Evolutionary conservation across 768 basidiomycete species (phyloP), one percentile per base, ranked within the genome.

Genomic region (Boletus coccyginus): DNA sequence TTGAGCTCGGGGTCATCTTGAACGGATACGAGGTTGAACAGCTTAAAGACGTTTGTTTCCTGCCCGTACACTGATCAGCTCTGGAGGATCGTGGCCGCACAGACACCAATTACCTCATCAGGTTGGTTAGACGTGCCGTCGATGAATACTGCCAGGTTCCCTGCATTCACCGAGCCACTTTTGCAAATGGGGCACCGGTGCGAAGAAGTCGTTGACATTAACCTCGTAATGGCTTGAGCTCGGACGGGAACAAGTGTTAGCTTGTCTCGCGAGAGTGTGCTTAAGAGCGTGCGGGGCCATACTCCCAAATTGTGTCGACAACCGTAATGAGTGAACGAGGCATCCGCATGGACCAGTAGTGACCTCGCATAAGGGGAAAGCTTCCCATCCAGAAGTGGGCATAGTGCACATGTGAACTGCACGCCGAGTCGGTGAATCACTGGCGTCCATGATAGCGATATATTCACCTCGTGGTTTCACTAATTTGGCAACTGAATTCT

Each of bases 51-150:
- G 42, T 73, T 71, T 10, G 74, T 70, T 46, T 70, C 65, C 74
- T 75, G 44, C 10, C 6, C 3, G 7, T 1, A 24, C 6, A 29
- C 6, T 6, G 3, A 21, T 50, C 16, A 49, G n/a, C 17, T 17
- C 5, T 13, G 10, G 17, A n/a, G 33, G 21, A 17, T 13, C 2
- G 6, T 32, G 12, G 10, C n/a, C n/a, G n/a, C 4, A 16, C 11
- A 7, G 16, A 21, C 5, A 42, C 70, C 76, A 38, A 55, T 52
- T 24, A 86, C 87, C 70, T 75, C 58, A 78, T 53, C 59, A 49
- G 53, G 47, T 43, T 48, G 33, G 44, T 62, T 63, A 1, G 57
- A 59, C 7, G 61, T 62, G 1, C 62, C 62, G 21, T 62, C 62
- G 27, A 64, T 55, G 43, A 53, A 65, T 55, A 48, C 69, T 44